Percentiles rank a stretch among this genome's conserved stretches.
Conservation (phyloP, 139 green algal species). For the Diplosphaera chodatii region DNA sequence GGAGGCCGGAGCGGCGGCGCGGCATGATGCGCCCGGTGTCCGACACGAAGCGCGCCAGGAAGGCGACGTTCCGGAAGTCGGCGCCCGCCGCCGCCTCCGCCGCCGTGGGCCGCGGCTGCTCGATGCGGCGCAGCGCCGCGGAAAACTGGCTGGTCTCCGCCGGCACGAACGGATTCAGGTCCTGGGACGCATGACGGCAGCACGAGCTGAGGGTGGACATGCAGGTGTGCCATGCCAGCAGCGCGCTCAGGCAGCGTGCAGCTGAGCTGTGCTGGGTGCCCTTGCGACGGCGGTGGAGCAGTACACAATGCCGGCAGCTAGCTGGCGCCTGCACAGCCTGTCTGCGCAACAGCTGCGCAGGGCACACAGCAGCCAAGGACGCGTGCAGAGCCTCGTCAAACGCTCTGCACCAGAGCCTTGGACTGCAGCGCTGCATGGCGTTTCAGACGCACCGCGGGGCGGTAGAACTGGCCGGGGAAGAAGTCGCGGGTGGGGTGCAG, state of each 20-base stretch:
- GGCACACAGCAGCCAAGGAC: no score
- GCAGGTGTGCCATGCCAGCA: no score
- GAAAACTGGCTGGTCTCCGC: not conserved
- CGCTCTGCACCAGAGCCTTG: no score
- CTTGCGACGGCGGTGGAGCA: no score
- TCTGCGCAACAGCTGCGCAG: no score
- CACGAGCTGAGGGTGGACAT: no score
- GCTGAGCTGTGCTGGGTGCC: no score
- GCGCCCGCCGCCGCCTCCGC: not conserved
- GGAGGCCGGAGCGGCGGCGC: not conserved
- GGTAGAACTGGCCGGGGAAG: not conserved
- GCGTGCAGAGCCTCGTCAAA: no score
- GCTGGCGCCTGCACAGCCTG: no score
- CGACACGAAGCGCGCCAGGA: not conserved
- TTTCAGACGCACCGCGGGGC: not conserved
- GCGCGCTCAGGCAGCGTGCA: no score
- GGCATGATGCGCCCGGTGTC: not conserved
- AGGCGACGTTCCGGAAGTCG: not conserved
- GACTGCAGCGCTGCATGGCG: no score
- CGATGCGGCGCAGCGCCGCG: not conserved
- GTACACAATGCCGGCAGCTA: no score
- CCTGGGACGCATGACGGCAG: not conserved
- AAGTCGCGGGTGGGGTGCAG: constrained; percentile 1
- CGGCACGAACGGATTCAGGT: not conserved
- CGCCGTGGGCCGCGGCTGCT: not conserved